Evolutionary conservation across 1,284 basidiomycete species (phyloP).

Genomic region (Papiliotrema flavescens): DNA sequence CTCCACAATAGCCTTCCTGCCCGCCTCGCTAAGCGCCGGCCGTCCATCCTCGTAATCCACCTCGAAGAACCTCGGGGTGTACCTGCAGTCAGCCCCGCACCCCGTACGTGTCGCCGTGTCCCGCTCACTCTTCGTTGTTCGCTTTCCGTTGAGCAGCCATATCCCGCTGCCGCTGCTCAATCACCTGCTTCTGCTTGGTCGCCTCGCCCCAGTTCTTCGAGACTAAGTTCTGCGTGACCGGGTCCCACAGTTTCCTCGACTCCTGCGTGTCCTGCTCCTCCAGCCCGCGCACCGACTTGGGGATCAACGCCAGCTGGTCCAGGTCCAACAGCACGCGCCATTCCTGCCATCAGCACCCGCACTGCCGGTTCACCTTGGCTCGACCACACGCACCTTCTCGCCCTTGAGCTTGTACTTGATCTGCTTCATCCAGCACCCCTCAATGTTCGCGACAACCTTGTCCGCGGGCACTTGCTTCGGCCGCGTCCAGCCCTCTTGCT

Average conservation of each 20-base stretch:
- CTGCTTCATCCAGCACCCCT: slow-evolving; percentile 81
- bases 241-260: slow-evolving; percentile 84
- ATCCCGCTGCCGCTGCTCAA: slow-evolving; percentile 86
- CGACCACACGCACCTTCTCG: slow-evolving; percentile 52
- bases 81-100: slow-evolving; percentile 53
- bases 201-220: slow-evolving; percentile 86
- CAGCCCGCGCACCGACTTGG: slow-evolving; percentile 79
- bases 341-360: slow-evolving; percentile 52
- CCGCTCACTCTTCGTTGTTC: slow-evolving; percentile 68
- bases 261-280: slow-evolving; percentile 74
- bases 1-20: slow-evolving; percentile 64
- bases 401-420: slow-evolving; percentile 76
- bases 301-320: slow-evolving; percentile 66
- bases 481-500: slow-evolving; percentile 65
- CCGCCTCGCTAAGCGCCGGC: slow-evolving; percentile 67
- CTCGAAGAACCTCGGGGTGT: slow-evolving; percentile 76
- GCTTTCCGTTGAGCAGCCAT: slow-evolving; percentile 76
- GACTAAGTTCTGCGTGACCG: slow-evolving; percentile 59
- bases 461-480: slow-evolving; percentile 84
- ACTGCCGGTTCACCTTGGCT: slow-evolving; percentile 16
- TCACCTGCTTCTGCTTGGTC: slow-evolving; percentile 76
- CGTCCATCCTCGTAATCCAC: slow-evolving; percentile 67
- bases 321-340: slow-evolving; percentile 73
- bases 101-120: not conserved
- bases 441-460: slow-evolving; percentile 73